These are phyloP conservation scores for Hemileccinum impolitum DNA, from an alignment of 768 basidiomycete species.

Conservation along the genomic window DNA sequence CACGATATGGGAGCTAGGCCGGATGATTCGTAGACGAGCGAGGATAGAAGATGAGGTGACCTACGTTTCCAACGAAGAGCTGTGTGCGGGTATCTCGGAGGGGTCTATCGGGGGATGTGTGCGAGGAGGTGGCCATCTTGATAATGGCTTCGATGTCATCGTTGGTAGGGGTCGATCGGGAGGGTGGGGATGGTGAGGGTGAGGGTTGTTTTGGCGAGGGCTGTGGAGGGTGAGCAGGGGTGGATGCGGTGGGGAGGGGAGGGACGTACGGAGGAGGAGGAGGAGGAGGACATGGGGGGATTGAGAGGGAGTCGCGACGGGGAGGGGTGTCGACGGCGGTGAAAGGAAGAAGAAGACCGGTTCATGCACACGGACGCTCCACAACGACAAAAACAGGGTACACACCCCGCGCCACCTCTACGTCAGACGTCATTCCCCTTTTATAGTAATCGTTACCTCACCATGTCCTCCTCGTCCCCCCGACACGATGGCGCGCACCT, in stretches of 20 bases:
- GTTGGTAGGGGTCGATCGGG: constrained; percentile 48
- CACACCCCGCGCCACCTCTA: constrained; percentile 30
- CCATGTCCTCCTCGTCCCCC: background rate
- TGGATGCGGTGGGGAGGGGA: background rate
- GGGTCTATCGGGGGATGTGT: constrained; percentile 48
- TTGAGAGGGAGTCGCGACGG: background rate
- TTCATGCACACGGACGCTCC: constrained; percentile 32
- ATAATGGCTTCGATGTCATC: constrained; percentile 93
- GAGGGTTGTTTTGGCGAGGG: constrained; percentile 3
- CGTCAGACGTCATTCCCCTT: constrained; percentile 32
- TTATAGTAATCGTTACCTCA: constrained; percentile 8
- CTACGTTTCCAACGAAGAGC: constrained; percentile 93
- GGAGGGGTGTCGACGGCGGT: background rate
- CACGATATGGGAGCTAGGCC: constrained; percentile 85
- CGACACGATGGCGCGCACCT: background rate
- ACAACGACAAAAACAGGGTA: constrained; percentile 35
- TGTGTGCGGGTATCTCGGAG: constrained; percentile 88
- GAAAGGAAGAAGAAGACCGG: constrained; percentile 10
- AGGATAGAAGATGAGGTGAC: constrained; percentile 24
- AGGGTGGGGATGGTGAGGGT: constrained; percentile 2
- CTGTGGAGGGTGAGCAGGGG: constrained; percentile 8
- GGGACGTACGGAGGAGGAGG: constrained; percentile 6
- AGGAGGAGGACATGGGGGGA: constrained; percentile 14
- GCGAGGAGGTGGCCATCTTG: constrained; percentile 79
- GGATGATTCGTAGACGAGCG: background rate